Percentiles rank a stretch among this genome's conserved stretches.
Evolutionary conservation across 2,329 filamentous ascomycete species (phyloP).

Genomic region (Fusarium sp.): DNA sequence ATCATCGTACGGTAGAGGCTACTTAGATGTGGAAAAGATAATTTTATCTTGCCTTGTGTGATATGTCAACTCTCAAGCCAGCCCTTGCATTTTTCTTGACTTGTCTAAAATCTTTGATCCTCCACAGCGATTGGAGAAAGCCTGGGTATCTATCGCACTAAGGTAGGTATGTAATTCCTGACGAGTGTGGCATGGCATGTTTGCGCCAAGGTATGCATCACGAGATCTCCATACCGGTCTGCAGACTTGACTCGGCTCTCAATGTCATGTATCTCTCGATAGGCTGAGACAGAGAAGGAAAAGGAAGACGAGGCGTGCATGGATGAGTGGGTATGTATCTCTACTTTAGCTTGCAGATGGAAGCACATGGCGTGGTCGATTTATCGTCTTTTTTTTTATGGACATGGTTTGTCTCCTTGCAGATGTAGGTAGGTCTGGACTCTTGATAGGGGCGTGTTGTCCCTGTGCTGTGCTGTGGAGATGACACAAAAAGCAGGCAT

Average conservation of each 20-base stretch:
- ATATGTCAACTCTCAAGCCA: conserved; percentile 9
- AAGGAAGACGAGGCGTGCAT: too few relatives aligned
- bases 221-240: conserved; percentile 41
- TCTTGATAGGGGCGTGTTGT: background rate
- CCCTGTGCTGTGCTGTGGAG: background rate
- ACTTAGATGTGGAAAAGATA: background rate
- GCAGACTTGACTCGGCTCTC: background rate
- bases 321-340: conserved; percentile 8
- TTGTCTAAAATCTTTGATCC: background rate
- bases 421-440: background rate
- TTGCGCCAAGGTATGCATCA: conserved; percentile 9
- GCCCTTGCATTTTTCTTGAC: conserved; percentile 17
- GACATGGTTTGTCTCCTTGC: conserved; percentile 21
- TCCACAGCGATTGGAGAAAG: background rate
- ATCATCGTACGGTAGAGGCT: background rate
- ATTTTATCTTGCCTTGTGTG: conserved; percentile 8
- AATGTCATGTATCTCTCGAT: background rate
- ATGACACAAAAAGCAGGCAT: too few relatives aligned
- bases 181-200: background rate
- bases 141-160: background rate
- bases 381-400: conserved; percentile 5
- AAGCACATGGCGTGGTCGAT: conserved; percentile 8
- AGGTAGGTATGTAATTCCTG: background rate
- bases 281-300: background rate
- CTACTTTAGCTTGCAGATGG: background rate